These are phyloP conservation scores for Mycena citricolor DNA, from an alignment of 1,284 basidiomycete genomes.

Conservation along the genomic window DNA sequence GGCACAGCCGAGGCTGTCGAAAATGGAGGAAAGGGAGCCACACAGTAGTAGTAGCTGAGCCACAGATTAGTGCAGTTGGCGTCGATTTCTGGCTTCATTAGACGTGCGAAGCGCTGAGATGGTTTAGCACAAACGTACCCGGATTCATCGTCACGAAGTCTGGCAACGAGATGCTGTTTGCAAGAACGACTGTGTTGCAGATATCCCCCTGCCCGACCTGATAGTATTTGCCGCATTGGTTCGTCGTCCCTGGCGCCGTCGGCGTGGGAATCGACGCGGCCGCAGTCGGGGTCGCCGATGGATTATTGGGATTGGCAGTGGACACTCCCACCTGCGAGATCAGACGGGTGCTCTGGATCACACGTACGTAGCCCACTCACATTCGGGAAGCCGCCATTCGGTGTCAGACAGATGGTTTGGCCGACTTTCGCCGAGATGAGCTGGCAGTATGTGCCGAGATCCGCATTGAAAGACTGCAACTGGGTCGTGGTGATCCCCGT, in stretches of 20 bases:
- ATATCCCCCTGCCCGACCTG: conserved; percentile 5
- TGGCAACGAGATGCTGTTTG: conserved; percentile 6
- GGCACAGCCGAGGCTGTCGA: conserved; percentile 15
- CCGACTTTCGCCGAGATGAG: conserved; percentile 1
- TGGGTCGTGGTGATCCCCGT: conserved; percentile 7
- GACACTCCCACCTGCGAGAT: neutral
- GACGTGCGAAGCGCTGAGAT: too few species aligned
- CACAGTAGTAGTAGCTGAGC: conserved; percentile 25
- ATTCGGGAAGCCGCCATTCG: conserved; percentile 9
- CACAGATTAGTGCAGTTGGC: conserved; percentile 26
- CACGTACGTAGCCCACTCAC: conserved; percentile 1
- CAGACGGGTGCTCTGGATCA: too few species aligned
- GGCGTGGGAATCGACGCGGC: conserved; percentile 7
- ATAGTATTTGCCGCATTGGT: conserved; percentile 11
- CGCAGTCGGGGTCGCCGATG: conserved; percentile 1
- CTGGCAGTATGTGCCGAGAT: neutral
- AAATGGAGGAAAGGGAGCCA: conserved; percentile 26
- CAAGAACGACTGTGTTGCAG: conserved; percentile 11
- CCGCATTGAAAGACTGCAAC: conserved; percentile 11
- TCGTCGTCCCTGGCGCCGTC: conserved; percentile 10
- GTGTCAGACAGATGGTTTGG: conserved; percentile 11
- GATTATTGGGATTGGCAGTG: neutral
- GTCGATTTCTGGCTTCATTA: conserved; percentile 25
- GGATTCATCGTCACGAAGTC: conserved; percentile 12
- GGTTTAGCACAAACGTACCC: too few species aligned